Base-by-base conservation (phyloP, 768 basidiomycete genomes). In the Pluteus cervinus region DNA sequence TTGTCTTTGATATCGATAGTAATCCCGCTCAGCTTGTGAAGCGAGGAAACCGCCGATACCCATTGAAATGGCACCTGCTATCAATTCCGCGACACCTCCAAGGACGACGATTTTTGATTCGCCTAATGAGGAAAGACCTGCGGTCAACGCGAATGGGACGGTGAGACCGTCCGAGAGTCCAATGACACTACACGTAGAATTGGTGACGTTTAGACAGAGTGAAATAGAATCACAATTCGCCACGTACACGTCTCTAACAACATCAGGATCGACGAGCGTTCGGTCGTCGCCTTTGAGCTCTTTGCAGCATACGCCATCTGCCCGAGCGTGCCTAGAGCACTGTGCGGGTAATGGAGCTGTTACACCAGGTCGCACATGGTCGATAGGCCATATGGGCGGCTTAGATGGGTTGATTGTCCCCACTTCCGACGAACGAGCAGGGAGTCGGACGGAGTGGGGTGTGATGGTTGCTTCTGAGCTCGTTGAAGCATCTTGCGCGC, bases 21-120 rank as follows among this genome's bases (percentile, higher is more conserved):
- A 86, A 56, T 97, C 94, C 31, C 92, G 82, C 60, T 99, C 96
- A 21, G 94, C 85, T 61, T 99, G 89, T 1, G 93, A 91, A 3
- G 92, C 92, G 33, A 99, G 81, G 73, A 94, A 97, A 14, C 94
- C 94, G 37, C 96, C 96, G 26, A 99, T 86, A 43, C 96, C 96
- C 94, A 99, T 99, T 2, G 87, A 91, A 31, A 98, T 87, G 9
- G 93, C 88, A 5, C 96, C 96, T 1, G 93, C 90, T 40, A 94
- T 89, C 47, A 99, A 81, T 57, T 99, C 96, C 1, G 96, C 94
- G 24, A 96, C 65, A 11, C 96, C 96, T 37, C 91, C 94, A 20
- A 94, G 74, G 33, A 94, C 84, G 45, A 99, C 96, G n/a, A 97
- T 73, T 38, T 73, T 79, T 5, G 89, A 91, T 42, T 86, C 80